Percentiles rank a stretch among this genome's conserved stretches.
These are phyloP conservation scores for Leucosporidium yakuticum DNA, from an alignment of 768 basidiomycete species.

Conservation along the genomic window DNA sequence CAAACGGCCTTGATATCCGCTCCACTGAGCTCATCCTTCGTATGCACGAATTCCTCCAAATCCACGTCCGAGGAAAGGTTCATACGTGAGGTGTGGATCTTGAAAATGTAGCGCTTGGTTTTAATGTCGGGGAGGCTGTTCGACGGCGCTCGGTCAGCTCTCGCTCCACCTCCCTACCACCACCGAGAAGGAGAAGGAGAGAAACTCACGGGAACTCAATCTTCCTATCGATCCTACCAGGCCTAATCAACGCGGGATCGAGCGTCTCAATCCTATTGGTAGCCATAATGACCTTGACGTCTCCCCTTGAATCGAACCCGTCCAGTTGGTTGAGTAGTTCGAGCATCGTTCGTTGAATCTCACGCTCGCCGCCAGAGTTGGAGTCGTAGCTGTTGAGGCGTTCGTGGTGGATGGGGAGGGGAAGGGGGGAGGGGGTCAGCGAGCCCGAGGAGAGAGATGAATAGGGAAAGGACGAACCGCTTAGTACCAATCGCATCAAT, in stretches of 20 bases:
- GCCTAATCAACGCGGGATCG: constrained; percentile 95
- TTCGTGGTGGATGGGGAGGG: background rate
- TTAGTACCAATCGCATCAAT: constrained; percentile 98
- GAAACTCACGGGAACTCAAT: constrained; percentile 66
- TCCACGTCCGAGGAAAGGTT: constrained; percentile 75
- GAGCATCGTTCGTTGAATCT: constrained; percentile 98
- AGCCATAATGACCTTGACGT: constrained; percentile 99
- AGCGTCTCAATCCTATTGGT: constrained; percentile 96
- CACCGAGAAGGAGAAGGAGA: background rate
- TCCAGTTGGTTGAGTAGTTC: constrained; percentile 97
- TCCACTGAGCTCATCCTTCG: constrained; percentile 75
- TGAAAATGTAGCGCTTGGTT: constrained; percentile 98
- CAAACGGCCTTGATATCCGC: constrained; percentile 99
- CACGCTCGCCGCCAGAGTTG: constrained; percentile 95
- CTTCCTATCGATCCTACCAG: constrained; percentile 97
- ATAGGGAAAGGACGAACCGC: constrained; percentile 54
- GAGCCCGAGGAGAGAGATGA: constrained; percentile 17
- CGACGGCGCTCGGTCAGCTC: too few species aligned
- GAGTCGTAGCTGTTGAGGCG: constrained; percentile 72
- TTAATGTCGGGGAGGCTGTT: constrained; percentile 88
- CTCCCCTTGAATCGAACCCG: constrained; percentile 98
- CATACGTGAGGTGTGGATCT: constrained; percentile 84
- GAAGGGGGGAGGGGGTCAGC: too few species aligned
- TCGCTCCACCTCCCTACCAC: too few species aligned
- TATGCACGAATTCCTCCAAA: constrained; percentile 88